Conservation (phyloP, 75 land plant genomes). For the Pinus tabuliformis region DNA sequence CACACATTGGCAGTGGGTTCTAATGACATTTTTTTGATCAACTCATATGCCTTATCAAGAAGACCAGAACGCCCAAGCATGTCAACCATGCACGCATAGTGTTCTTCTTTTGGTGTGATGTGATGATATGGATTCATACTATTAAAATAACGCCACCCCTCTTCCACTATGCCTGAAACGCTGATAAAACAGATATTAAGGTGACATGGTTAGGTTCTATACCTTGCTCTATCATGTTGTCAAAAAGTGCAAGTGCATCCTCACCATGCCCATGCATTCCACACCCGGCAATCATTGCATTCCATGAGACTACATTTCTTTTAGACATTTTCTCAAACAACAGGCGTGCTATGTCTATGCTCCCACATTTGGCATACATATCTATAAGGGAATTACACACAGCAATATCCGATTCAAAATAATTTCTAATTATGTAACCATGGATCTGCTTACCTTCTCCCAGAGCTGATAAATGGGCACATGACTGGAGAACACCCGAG, state of each 20-base stretch:
- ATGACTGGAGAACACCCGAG: conserved; percentile 40
- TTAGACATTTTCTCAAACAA: neutral
- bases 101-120: conserved; percentile 27
- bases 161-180: conserved; percentile 44
- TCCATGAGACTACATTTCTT: conserved; percentile 49
- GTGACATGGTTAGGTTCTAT: conserved; percentile 46
- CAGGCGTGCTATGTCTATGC: conserved; percentile 18
- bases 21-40: conserved; percentile 30
- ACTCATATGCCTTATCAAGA: conserved; percentile 36
- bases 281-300: conserved; percentile 53
- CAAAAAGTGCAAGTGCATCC: conserved; percentile 32
- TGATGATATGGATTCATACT: conserved; percentile 27
- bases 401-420: conserved; percentile 25
- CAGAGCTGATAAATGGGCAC: conserved; percentile 43
- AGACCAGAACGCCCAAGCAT: conserved; percentile 45
- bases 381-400: conserved; percentile 50
- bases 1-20: conserved; percentile 43
- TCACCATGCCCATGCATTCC: conserved; percentile 34
- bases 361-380: conserved; percentile 68
- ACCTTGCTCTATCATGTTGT: conserved; percentile 17
- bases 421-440: conserved; percentile 16
- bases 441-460: conserved; percentile 33
- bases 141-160: conserved; percentile 34
- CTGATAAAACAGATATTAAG: conserved; percentile 43
- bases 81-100: conserved; percentile 58